A percentile compares a stretch with the other conserved stretches of the same genome.
Conservation (phyloP, 2,329 filamentous ascomycete genomes). For the Hypoxylon sp. region DNA sequence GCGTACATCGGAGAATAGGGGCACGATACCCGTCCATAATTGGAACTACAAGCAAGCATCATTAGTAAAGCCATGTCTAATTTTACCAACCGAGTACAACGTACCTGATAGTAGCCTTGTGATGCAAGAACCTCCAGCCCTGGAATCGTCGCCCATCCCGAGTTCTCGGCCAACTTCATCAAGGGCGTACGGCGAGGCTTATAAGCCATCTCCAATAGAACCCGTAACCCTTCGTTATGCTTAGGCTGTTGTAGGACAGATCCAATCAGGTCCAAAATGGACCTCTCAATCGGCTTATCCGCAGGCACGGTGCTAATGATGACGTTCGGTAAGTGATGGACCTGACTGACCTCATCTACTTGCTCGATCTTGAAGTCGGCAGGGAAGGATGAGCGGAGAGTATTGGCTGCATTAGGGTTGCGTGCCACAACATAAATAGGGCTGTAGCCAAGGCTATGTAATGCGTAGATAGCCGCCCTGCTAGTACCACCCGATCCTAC, state of each 20-base stretch:
- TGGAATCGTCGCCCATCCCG: conserved; percentile 86
- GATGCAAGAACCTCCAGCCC: conserved; percentile 91
- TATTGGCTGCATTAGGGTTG: conserved; percentile 75
- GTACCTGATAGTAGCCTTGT: conserved; percentile 89
- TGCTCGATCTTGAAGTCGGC: conserved; percentile 77
- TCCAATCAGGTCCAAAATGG: conserved; percentile 76
- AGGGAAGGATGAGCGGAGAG: conserved; percentile 81
- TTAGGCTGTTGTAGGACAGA: conserved; percentile 63
- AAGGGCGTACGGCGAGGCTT: conserved; percentile 86
- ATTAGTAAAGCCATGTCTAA: conserved; percentile 40
- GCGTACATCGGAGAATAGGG: conserved; percentile 79
- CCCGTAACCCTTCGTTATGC: conserved; percentile 61
- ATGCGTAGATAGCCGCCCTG: conserved; percentile 89
- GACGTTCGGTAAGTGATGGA: conserved; percentile 72
- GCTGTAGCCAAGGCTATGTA: conserved; percentile 85
- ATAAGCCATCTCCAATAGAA: conserved; percentile 96
- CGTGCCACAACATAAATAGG: conserved; percentile 92
- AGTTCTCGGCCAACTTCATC: conserved; percentile 85
- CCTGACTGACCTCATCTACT: conserved; percentile 65
- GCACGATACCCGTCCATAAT: conserved; percentile 86
- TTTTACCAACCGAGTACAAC: conserved; percentile 50
- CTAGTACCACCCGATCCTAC: conserved; percentile 94
- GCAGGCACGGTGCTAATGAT: conserved; percentile 93
- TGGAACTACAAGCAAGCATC: conserved; percentile 71
- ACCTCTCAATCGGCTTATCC: conserved; percentile 83